Evolutionary conservation across 768 basidiomycete genomes (phyloP), one percentile per base, ranked within the genome.

Genomic region (Hebeloma cylindrosporum): DNA sequence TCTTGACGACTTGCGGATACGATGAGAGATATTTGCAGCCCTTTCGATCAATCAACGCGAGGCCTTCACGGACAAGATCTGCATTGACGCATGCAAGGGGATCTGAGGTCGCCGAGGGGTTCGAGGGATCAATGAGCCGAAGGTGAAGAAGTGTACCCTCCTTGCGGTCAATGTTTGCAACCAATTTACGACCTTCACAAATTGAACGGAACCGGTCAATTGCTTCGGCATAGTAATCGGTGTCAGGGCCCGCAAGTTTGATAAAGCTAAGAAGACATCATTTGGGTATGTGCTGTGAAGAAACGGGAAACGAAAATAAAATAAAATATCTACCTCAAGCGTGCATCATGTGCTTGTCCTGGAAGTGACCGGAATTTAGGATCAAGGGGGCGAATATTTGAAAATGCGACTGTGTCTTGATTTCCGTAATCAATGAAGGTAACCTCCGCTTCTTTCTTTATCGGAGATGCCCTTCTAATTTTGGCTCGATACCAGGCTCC

Each of bases 361-460:
- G 91, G 83, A 7, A 99, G 75, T 7, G 85, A 76, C 54, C 88
- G 87, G 80, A 98, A 98, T 62, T 85, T 85, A 17, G 83, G 68
- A 55, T 97, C 94, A 36, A 99, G 77, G 3, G 94, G 93, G 17
- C 96, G 80, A 49, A 96, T 83, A 52, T 85, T 72, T n/a, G 79
- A 68, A 66, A 91, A 97, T 3, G 85, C 67, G 8, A 97, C 73
- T 2, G 77, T 88, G 59, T 95, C 93, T 64, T 93, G 88, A 65
- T 99, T 98, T 23, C 95, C 95, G 60, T 95, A 91, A 62, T 91
- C 87, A 54, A 97, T 94, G 69, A 97, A 97, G 6, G 85, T 84
- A 25, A 99, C 85, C 62, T 96, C 91, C 5, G 92, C 93, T 65
- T 96, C 92, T 61, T 88, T 93, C 69, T 94, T 96, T 30, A 89